These are phyloP conservation scores for Akanthomyces muscarius DNA, from an alignment of 2,329 filamentous ascomycete species.

Conservation along the genomic window DNA sequence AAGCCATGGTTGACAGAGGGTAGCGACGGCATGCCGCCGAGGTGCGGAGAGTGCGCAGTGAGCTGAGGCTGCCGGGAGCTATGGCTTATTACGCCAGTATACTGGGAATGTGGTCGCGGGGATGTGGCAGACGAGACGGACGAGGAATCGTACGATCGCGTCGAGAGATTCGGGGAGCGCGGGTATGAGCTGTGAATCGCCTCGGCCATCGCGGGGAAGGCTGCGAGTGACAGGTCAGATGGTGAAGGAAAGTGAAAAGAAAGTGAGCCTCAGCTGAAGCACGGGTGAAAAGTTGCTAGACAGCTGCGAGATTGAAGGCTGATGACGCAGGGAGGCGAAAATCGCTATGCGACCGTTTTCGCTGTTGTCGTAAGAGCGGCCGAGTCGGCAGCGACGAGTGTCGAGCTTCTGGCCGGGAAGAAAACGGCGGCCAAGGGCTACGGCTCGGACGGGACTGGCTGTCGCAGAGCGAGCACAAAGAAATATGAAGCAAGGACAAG, in stretches of 20 bases:
- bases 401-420: neutral
- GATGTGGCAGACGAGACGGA: conserved; percentile 60
- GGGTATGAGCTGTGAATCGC: conserved; percentile 52
- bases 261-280: conserved; percentile 19
- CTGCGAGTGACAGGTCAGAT: conserved; percentile 18
- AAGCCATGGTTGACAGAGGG: conserved; percentile 46
- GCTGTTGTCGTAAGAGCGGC: neutral
- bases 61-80: conserved; percentile 46
- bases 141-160: conserved; percentile 60
- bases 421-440: neutral
- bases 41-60: conserved; percentile 39
- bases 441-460: neutral
- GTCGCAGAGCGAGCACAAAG: conserved; percentile 4
- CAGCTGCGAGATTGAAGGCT: neutral
- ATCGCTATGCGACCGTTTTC: conserved; percentile 1
- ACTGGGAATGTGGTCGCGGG: conserved; percentile 50
- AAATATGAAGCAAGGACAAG: conserved; percentile 1
- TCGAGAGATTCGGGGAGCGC: conserved; percentile 59
- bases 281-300: conserved; percentile 7
- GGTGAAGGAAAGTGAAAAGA: neutral
- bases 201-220: conserved; percentile 47
- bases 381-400: neutral
- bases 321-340: neutral
- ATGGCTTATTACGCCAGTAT: conserved; percentile 49
- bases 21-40: conserved; percentile 50